Conservation (phyloP, 2,329 filamentous ascomycete genomes). For the Aspergillus sp. region DNA sequence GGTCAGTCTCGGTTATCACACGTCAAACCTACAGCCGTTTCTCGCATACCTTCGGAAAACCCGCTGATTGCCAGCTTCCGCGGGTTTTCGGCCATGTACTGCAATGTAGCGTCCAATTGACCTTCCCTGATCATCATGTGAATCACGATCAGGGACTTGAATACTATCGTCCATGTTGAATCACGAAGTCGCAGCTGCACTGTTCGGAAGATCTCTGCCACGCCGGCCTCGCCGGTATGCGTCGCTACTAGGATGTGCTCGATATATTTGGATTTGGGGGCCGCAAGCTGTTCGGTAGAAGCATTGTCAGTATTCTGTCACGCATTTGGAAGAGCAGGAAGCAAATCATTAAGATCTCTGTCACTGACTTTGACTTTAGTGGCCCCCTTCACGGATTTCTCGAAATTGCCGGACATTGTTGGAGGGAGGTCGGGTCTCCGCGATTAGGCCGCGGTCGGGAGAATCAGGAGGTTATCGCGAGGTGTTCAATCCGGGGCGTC, state of each 20-base stretch:
- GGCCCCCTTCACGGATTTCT: slow-evolving; percentile 98
- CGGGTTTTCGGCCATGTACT: slow-evolving; percentile 78
- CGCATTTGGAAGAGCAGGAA: not conserved
- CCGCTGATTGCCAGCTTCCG: slow-evolving; percentile 82
- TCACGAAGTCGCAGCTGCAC: slow-evolving; percentile 86
- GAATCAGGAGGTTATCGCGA: slow-evolving; percentile 11
- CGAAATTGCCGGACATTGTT: slow-evolving; percentile 65
- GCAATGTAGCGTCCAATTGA: slow-evolving; percentile 80
- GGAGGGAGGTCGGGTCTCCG: slow-evolving; percentile 7
- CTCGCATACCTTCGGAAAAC: slow-evolving; percentile 79
- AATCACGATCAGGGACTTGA: slow-evolving; percentile 93
- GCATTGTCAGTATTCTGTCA: slow-evolving; percentile 19
- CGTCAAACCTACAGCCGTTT: not conserved
- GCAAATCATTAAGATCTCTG: slow-evolving; percentile 12
- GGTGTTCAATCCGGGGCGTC: slow-evolving; percentile 1
- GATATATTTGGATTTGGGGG: slow-evolving; percentile 98
- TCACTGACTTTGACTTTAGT: slow-evolving; percentile 87
- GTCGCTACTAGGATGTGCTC: slow-evolving; percentile 96
- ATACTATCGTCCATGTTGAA: slow-evolving; percentile 99
- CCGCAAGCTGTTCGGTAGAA: slow-evolving; percentile 66
- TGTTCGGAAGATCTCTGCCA: slow-evolving; percentile 92
- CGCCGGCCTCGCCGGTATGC: slow-evolving; percentile 88
- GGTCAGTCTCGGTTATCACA: slow-evolving; percentile 35
- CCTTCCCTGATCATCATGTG: slow-evolving; percentile 98
- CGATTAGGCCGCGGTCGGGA: slow-evolving; percentile 13